Evolutionary conservation across 176 grass and related monocot genomes (phyloP).

Genomic region (Lolium multiflorum): DNA sequence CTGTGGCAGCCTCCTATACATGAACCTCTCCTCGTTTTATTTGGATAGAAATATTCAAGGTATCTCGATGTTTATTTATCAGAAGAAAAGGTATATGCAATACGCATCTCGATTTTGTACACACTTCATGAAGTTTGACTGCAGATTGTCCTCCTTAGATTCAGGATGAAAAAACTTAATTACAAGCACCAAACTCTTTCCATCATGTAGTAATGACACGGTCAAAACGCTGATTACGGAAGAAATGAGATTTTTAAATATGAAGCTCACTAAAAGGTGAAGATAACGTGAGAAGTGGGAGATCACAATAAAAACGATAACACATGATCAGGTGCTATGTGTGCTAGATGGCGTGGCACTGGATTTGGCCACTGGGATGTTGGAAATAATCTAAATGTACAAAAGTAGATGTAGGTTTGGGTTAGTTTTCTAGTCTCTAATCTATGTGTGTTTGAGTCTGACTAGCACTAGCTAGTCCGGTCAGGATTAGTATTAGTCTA

Average conservation of each 20-base stretch:
- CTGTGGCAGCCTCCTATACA: background rate
- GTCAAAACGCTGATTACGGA: background rate
- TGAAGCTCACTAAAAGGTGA: background rate
- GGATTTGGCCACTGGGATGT: background rate
- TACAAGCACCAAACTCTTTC: background rate
- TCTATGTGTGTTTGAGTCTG: too few species aligned
- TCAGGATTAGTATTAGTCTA: too few species aligned
- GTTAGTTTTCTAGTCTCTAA: too few species aligned
- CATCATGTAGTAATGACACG: background rate
- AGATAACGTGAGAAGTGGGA: background rate
- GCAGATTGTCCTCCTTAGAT: background rate
- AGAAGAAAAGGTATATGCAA: conserved; percentile 14
- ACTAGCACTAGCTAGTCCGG: too few species aligned
- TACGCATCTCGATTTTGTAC: background rate
- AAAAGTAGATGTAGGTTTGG: too few species aligned
- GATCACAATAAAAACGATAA: background rate
- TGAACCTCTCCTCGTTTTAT: background rate
- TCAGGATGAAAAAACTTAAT: background rate
- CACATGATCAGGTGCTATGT: background rate
- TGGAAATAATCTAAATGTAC: too few species aligned
- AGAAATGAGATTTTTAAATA: conserved; percentile 1
- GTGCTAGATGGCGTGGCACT: background rate
- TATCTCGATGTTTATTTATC: background rate
- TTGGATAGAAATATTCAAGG: background rate
- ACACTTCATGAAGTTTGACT: background rate